These are phyloP conservation scores for Perilla frutescens DNA, from an alignment of 257 asterid genomes.

Conservation along the genomic window DNA sequence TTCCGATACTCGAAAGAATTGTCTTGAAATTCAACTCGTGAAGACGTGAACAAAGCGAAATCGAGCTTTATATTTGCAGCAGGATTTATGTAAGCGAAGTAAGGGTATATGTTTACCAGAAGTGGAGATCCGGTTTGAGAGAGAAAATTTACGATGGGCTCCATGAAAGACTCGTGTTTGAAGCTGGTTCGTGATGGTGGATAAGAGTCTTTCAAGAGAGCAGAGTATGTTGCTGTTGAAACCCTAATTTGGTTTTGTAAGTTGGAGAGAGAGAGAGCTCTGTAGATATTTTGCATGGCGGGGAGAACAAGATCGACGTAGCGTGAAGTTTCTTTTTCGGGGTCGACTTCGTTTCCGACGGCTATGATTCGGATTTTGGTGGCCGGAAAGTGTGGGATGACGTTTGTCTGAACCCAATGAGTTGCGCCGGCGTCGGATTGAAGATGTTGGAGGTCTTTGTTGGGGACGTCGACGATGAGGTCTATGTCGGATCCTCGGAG, in stretches of 20 bases:
- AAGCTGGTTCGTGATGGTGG: constrained; percentile 42
- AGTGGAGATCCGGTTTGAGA: constrained; percentile 28
- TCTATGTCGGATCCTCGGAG: constrained; percentile 41
- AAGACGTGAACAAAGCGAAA: constrained; percentile 41
- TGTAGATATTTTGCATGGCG: constrained; percentile 44
- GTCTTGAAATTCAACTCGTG: background rate
- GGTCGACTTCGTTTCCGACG: constrained; percentile 55
- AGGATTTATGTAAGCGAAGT: constrained; percentile 34
- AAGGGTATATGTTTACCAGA: constrained; percentile 53
- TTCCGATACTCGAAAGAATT: constrained; percentile 38
- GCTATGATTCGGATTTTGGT: constrained; percentile 47
- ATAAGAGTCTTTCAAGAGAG: constrained; percentile 25
- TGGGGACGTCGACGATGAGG: constrained; percentile 46
- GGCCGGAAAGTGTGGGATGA: constrained; percentile 29
- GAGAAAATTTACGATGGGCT: constrained; percentile 38
- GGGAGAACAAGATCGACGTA: constrained; percentile 28
- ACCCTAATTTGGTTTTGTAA: constrained; percentile 41
- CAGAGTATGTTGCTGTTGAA: constrained; percentile 42
- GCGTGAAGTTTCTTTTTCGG: background rate
- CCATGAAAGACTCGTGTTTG: constrained; percentile 23
- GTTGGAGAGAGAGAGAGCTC: background rate
- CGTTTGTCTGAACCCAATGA: constrained; percentile 45
- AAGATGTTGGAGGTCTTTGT: constrained; percentile 30
- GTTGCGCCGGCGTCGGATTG: constrained; percentile 43
- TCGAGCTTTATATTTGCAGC: background rate